Evolutionary conservation across 176 grass and related monocot species (phyloP), one percentile per base, ranked within the genome.

Genomic region (Aegilops longissima): DNA sequence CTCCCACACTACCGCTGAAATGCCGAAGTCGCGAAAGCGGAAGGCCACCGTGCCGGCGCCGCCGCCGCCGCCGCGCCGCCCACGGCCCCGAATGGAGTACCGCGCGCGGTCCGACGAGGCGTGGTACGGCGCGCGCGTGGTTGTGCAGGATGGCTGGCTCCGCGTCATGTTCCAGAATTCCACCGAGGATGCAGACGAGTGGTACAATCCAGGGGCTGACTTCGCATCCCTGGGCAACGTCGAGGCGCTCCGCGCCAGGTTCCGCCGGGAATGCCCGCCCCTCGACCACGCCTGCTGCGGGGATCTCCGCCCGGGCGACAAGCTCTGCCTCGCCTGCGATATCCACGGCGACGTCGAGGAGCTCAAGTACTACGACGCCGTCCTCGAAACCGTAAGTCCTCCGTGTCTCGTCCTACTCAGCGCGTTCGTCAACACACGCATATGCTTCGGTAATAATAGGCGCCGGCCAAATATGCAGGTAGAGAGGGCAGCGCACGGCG

Each of bases 161-260:
- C 80, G 80, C 49, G 80, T 90, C 54, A 87, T 90, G 89, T 90
- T 75, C 89, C 80, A 90, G 85, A 8, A 59, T 21, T 90, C 83
- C 80, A 9, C 0, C 20, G 85, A 90, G 59, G 85, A 90, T 25
- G 10, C 0, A 25, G 89, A 90, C 75, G 85, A 87, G 42, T 90
- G 85, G 85, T 84, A 84, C 75, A 25, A 75, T 27, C 74, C 84
- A 74, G 73, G 66, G 10, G 9, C 14, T 33, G 51, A 12, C 6
- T 33, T 90, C 73, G 23, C 83, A 18, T 27, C 36, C 36, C 34
- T 27, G 36, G 42, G 6, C 42, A 80, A 21, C 34, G 80, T 84
- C 25, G 76, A 44, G 61, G 59, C 67, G 44, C 59, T 87, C 81
- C 85, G 80, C 47, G 81, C 89, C 68, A 73, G 81, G 81, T 76